A percentile compares a stretch with the other conserved stretches of the same genome.
phyloP scores from a whole-genome alignment of 257 asterid species.

The Dorcoceras hygrometricum region DNA sequence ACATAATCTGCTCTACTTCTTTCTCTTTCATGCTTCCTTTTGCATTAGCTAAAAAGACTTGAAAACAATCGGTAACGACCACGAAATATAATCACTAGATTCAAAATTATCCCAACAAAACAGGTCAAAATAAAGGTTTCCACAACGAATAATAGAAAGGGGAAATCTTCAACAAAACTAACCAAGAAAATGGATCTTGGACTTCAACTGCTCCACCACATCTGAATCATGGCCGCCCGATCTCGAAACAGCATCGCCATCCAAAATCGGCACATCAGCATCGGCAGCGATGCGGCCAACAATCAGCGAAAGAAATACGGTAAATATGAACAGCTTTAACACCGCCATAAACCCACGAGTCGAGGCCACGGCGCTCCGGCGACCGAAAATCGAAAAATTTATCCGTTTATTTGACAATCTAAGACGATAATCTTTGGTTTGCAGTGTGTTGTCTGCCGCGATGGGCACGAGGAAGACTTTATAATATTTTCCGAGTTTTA shows the following conservation, averaged over 20 bases:
- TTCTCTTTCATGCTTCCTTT: too few relatives aligned
- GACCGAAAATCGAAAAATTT: not conserved
- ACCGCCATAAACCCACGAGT: not conserved
- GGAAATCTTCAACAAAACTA: constrained; percentile 31
- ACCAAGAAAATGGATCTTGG: constrained; percentile 70
- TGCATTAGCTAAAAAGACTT: not conserved
- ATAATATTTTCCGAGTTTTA: too few relatives aligned
- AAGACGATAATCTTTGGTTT: not conserved
- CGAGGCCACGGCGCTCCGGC: not conserved
- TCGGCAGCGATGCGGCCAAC: constrained; percentile 39
- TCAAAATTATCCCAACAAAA: constrained; percentile 8
- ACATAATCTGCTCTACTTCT: too few relatives aligned
- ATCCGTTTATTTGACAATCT: not conserved
- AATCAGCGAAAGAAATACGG: constrained; percentile 30
- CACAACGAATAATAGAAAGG: constrained; percentile 13
- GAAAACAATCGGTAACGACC: not conserved
- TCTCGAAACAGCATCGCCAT: constrained; percentile 34
- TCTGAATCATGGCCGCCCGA: constrained; percentile 44
- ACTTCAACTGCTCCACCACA: constrained; percentile 43
- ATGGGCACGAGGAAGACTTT: not conserved
- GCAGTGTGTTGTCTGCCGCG: not conserved
- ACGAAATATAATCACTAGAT: not conserved
- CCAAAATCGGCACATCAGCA: constrained; percentile 36
- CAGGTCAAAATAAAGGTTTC: constrained; percentile 11
- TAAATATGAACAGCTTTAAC: constrained; percentile 30